Base-by-base conservation (phyloP, 352 stramenopile genomes). In the Phytophthora brassicae region DNA sequence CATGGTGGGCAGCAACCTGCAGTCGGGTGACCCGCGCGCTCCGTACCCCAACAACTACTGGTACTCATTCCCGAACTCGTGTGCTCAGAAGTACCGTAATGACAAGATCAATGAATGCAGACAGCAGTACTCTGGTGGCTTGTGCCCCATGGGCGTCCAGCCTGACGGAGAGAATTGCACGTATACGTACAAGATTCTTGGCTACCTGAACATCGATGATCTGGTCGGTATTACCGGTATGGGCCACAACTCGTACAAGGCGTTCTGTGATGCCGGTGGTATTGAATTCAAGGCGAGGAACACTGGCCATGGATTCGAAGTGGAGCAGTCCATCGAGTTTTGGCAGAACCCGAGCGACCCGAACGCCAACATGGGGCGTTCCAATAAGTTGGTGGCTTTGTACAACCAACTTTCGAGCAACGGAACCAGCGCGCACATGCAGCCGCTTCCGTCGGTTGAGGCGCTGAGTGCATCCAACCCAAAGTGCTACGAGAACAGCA, bases 11-110 rank as follows among this genome's bases (percentile, higher is more conserved):
- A 74, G 64, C 44, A 68, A 82, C 41, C 49, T 69, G 23, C 64
- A 80, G 55, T 68, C 66, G 16, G 79, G 39, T 3, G 39, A 89
- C 55, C 61, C 65, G 5, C 77, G 75, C 14, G 80, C 79, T 8
- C 78, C 78, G 28, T 89, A 89, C 66, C 70, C 74, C n/a, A 63
- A 65, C 62, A 88, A 78, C 64, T 86, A 79, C 66, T 91, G 82
- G 82, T 89, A 79, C 73, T 89, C 82, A 42, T 88, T 72, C 73
- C 82, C 79, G 22, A 84, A 81, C 58, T 74, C 63, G 14, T 89
- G 82, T 45, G 66, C 64, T 28, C 63, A 71, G 23, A 72, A 86
- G 61, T 48, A 58, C 14, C 81, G 78, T 33, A 59, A 51, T 6
- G 60, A 77, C 1, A 91, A 91, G 77, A 77, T 64, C 13, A 68